Evolutionary conservation across 306 rosid genomes (phyloP).

Genomic region (Arachis hypogaea): DNA sequence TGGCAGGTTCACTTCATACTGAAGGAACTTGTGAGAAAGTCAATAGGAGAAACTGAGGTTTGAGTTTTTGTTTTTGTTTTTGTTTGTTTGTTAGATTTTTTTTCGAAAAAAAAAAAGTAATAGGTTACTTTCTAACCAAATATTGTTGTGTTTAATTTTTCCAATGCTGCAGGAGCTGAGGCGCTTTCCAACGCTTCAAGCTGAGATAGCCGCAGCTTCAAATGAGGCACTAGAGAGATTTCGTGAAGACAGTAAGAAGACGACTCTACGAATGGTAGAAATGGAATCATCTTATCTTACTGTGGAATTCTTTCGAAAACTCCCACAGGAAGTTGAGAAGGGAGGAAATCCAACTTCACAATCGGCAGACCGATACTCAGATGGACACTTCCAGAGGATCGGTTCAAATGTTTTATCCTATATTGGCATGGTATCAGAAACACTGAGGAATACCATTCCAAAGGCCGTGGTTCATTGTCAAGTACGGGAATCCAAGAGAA

Average conservation of each 20-base stretch:
- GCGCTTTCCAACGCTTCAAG: slow-evolving; percentile 84
- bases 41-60: slow-evolving; percentile 91
- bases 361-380: slow-evolving; percentile 63
- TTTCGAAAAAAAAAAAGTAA: not conserved
- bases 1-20: slow-evolving; percentile 85
- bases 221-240: slow-evolving; percentile 84
- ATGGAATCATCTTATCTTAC: slow-evolving; percentile 97
- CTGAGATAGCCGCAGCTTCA: slow-evolving; percentile 81
- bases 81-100: too few relatives aligned
- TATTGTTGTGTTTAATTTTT: slow-evolving; percentile 24
- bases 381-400: slow-evolving; percentile 76
- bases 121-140: slow-evolving; percentile 6
- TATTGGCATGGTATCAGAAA: slow-evolving; percentile 86
- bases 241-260: slow-evolving; percentile 82
- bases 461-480: slow-evolving; percentile 98
- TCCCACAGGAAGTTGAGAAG: slow-evolving; percentile 78
- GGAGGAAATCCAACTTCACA: slow-evolving; percentile 55
- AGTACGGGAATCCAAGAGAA: slow-evolving; percentile 57
- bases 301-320: slow-evolving; percentile 91
- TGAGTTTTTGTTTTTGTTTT: not conserved
- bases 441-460: slow-evolving; percentile 81
- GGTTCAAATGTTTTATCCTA: slow-evolving; percentile 84
- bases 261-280: slow-evolving; percentile 82
- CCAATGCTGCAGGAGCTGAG: slow-evolving; percentile 68
- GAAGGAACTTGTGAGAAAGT: slow-evolving; percentile 89